phyloP scores from a whole-genome alignment of 305 asterid species.

The Salvia sclarea region DNA sequence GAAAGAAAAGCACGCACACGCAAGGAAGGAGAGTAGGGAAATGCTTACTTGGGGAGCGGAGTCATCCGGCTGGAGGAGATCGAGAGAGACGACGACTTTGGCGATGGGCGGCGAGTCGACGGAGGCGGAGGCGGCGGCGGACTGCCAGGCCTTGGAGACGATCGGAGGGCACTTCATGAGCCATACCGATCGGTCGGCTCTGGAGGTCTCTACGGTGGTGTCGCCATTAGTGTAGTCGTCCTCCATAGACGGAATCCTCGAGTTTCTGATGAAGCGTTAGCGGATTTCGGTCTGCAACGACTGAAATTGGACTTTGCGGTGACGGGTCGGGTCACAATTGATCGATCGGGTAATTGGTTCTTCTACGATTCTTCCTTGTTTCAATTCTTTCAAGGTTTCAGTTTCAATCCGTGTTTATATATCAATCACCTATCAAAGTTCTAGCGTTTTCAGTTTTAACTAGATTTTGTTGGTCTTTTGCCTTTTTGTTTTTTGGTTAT shows the following conservation, averaged over 20 bases:
- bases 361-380: background rate
- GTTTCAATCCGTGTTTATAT: background rate
- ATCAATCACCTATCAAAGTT: background rate
- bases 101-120: slow-evolving; percentile 60
- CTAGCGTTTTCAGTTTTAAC: background rate
- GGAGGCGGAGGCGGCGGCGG: slow-evolving; percentile 54
- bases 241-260: slow-evolving; percentile 51
- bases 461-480: background rate
- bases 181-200: slow-evolving; percentile 86
- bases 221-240: slow-evolving; percentile 50
- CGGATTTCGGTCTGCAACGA: slow-evolving; percentile 9
- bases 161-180: slow-evolving; percentile 95
- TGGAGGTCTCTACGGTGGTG: slow-evolving; percentile 54
- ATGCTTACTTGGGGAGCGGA: slow-evolving; percentile 44
- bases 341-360: background rate
- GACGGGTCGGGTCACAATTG: slow-evolving; percentile 9
- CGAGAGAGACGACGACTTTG: slow-evolving; percentile 82
- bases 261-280: background rate
- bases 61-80: slow-evolving; percentile 70
- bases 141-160: slow-evolving; percentile 76
- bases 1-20: background rate
- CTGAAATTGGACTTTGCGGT: slow-evolving; percentile 28
- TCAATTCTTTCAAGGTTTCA: too few relatives aligned
- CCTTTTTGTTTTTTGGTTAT: background rate
- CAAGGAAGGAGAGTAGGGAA: background rate